phyloP scores from a whole-genome alignment of 768 basidiomycete genomes.

The Mycena amicta region DNA sequence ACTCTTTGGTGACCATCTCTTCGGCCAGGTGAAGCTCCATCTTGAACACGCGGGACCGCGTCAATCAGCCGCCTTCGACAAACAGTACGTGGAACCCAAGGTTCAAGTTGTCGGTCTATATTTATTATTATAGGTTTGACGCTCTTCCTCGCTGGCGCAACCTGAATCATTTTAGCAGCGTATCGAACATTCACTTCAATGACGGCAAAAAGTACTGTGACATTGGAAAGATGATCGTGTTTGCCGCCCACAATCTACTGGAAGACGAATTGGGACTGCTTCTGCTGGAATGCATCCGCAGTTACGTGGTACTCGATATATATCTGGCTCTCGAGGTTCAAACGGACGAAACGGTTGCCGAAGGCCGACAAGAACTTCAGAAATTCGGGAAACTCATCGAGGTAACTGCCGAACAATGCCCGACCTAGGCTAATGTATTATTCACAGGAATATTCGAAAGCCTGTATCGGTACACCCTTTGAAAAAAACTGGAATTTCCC shows the following conservation, averaged over 20 bases:
- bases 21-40: conserved; percentile 26
- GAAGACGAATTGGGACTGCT: conserved; percentile 20
- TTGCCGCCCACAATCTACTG: conserved; percentile 29
- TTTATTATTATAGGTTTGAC: conserved; percentile 25
- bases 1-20: conserved; percentile 36
- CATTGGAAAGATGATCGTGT: conserved; percentile 34
- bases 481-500: conserved; percentile 38
- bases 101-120: conserved; percentile 3
- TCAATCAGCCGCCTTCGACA: conserved; percentile 21
- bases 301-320: conserved; percentile 34
- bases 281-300: conserved; percentile 31
- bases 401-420: conserved; percentile 16
- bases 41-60: conserved; percentile 19
- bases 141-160: conserved; percentile 35
- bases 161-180: conserved; percentile 33
- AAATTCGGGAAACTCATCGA: conserved; percentile 24
- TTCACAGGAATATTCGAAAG: neutral
- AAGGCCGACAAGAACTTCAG: conserved; percentile 21
- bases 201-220: conserved; percentile 40
- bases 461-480: neutral
- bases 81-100: conserved; percentile 28
- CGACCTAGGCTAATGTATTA: neutral
- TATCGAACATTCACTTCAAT: conserved; percentile 31
- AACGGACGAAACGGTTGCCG: conserved; percentile 27
- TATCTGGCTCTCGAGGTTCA: conserved; percentile 34